Evolutionary conservation across 2,329 filamentous ascomycete species (phyloP), one percentile per base, ranked within the genome.

Genomic region (Trichoderma koningii): DNA sequence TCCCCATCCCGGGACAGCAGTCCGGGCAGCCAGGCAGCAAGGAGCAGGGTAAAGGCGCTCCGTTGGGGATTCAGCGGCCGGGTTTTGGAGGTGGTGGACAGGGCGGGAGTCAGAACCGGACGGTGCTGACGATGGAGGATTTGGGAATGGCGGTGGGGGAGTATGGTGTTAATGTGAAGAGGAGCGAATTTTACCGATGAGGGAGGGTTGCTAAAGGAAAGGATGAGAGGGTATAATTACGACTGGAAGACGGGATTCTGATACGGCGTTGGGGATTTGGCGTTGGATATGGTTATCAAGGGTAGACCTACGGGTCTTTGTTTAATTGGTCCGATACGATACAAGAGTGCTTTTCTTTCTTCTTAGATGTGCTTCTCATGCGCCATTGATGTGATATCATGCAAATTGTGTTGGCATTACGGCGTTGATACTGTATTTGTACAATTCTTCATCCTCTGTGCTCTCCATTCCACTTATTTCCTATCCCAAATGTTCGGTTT

Each of bases 101-200:
- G 73, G 93, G 93, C 30, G 91, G 92, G 1, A 91, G 88, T 63
- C 92, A 96, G 80, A 96, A 96, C 69, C 85, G 93, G 68, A 97
- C 95, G 19, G 94, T 99, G 63, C 82, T 99, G 68, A 98, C 95
- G 0, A 98, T 99, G 95, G 95, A 99, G 79, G 95, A 99, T 76
- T 78, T 99, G 72, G 95, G 95, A 17, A 98, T 98, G 93, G 95
- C 95, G 1, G 94, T 98, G 34, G 91, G 91, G 38, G 95, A 99
- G 82, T 99, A 98, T 75, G 95, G 95, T 1, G 93, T 99, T 60
- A 99, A 97, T 75, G 91, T 98, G 61, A 98, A 97, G 86, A 85
- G 95, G 69, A 93, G 94, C 74, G 95, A 99, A 80, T 99, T 98
- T 75, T 99, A 99, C 77, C 85, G 71, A 73, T 65, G 56, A 53